Conservation (phyloP, 2,329 filamentous ascomycete genomes). For the Colletotrichum sp. region DNA sequence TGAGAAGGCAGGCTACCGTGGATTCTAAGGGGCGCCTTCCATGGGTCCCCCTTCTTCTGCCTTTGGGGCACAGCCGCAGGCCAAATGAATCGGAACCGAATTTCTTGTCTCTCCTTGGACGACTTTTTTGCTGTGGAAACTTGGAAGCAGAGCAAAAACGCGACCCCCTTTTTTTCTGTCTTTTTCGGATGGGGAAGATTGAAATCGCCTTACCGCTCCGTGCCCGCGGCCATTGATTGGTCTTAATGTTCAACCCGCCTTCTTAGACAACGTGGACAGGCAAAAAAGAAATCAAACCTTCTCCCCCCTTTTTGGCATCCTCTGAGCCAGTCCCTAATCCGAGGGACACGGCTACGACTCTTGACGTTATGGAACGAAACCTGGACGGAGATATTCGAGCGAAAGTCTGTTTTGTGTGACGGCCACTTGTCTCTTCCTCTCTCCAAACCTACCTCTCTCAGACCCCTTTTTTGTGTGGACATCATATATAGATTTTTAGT, state of each 20-base stretch:
- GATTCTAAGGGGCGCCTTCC: slow-evolving; percentile 40
- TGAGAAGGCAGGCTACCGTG: slow-evolving; percentile 69
- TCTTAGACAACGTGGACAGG: slow-evolving; percentile 12
- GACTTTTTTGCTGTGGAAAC: not conserved
- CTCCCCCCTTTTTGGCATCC: not conserved
- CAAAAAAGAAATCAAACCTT: slow-evolving; percentile 7
- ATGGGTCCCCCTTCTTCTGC: not conserved
- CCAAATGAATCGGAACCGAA: not conserved
- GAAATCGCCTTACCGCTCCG: slow-evolving; percentile 2
- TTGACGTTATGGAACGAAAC: slow-evolving; percentile 11
- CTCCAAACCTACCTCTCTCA: not conserved
- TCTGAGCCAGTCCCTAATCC: not conserved
- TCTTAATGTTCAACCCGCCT: slow-evolving; percentile 10
- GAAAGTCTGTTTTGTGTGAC: slow-evolving; percentile 13
- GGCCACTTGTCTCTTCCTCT: not conserved
- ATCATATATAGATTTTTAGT: slow-evolving; percentile 20
- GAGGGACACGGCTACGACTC: not conserved
- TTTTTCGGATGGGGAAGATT: slow-evolving; percentile 1
- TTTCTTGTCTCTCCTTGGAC: not conserved
- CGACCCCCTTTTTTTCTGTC: not conserved
- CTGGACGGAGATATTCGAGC: slow-evolving; percentile 12
- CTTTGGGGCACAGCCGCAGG: not conserved
- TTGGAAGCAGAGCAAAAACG: not conserved
- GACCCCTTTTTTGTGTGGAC: not conserved
- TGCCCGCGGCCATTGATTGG: slow-evolving; percentile 9